Base-by-base conservation (phyloP, 2,329 filamentous ascomycete species). In the Helotiales sp. region DNA sequence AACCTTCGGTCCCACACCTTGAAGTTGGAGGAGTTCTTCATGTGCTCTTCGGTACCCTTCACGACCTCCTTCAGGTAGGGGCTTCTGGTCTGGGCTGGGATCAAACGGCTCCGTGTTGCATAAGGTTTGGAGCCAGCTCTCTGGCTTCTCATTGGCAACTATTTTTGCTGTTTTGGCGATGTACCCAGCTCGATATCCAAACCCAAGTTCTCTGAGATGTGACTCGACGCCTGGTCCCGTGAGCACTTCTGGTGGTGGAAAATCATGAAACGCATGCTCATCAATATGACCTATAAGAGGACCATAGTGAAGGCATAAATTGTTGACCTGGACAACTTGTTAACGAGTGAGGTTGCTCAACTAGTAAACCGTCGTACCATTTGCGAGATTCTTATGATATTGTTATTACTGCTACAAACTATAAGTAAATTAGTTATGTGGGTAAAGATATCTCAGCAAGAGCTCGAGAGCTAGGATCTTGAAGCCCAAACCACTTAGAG, bases 341-440 rank as follows among this genome's bases (percentile, higher is more conserved):
- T 48, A 29, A 48, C 6, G 19, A 48, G 19, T 17, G 24, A 47
- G 25, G 7, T 31, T 17, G 10, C 24, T 6, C 22, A 48, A 31
- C 27, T 48, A 8, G 19, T n/a, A 22, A 7, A 5, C 17, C 19
- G 40, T 36, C 17, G 62, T 68, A 89, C 92, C 95, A 99, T 99
- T 74, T 96, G 90, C 5, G 90, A 93, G 71, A 99, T 99, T 36
- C 95, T 85, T 2, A 87, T 83, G 60, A 99, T 99, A 71, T 99
- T 97, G 76, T 99, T 99, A 75, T 99, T 99, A 75, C 92, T 96
- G 74, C 93, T 97, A 80, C 95, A 99, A 63, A 99, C n/a, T n/a
- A n/a, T n/a, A n/a, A n/a, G n/a, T n/a, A n/a, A n/a, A n/a, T n/a
- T n/a, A n/a, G n/a, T n/a, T n/a, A n/a, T n/a, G n/a, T n/a, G n/a